Evolutionary conservation across 2,329 filamentous ascomycete species (phyloP).

Genomic region (Sporothrix brasiliensis): DNA sequence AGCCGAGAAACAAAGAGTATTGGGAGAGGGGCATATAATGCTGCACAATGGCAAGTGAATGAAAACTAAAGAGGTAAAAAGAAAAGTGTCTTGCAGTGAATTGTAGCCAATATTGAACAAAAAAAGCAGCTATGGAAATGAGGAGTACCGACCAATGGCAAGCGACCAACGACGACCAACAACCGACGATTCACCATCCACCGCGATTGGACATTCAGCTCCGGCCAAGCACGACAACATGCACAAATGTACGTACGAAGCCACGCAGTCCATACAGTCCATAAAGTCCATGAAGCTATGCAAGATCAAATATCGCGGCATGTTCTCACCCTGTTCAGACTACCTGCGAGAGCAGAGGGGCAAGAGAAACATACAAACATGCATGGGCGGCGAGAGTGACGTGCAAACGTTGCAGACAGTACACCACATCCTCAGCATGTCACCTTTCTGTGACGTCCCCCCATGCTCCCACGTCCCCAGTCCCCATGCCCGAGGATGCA

Average conservation of each 20-base stretch:
- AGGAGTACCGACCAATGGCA: neutral
- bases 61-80: neutral
- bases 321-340: neutral
- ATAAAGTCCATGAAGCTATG: slow-evolving; percentile 6
- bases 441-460: neutral
- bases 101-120: no score
- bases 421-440: no score
- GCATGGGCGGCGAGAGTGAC: no score
- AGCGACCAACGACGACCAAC: neutral
- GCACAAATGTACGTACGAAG: no score
- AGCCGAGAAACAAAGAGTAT: neutral
- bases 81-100: no score
- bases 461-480: neutral
- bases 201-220: neutral
- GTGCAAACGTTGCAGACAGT: no score
- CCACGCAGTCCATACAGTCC: neutral
- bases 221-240: slow-evolving; percentile 1
- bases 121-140: neutral
- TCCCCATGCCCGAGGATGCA: neutral
- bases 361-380: neutral
- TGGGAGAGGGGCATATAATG: neutral
- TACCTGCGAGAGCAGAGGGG: neutral
- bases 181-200: neutral
- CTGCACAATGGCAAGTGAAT: neutral
- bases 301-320: slow-evolving; percentile 20